Percentiles rank a stretch among this genome's conserved stretches.
Conservation (phyloP, 2,329 filamentous ascomycete genomes). For the Sclerotinia minor region DNA sequence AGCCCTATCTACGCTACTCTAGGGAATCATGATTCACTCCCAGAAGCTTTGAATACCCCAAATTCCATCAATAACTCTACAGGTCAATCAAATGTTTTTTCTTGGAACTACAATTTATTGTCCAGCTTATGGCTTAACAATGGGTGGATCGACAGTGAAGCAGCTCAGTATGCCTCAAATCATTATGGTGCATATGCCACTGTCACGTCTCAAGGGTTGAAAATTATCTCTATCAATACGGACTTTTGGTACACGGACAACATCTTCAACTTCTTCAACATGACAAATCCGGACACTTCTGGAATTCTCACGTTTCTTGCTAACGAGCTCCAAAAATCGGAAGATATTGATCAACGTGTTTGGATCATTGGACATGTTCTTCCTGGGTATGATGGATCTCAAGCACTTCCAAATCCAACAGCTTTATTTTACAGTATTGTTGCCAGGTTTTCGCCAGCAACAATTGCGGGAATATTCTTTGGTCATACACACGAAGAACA, state of each 20-base stretch:
- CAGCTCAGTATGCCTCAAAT: slow-evolving; percentile 35
- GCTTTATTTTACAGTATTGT: slow-evolving; percentile 39
- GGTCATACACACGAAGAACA: slow-evolving; percentile 43
- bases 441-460: slow-evolving; percentile 35
- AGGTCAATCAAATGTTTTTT: slow-evolving; percentile 23
- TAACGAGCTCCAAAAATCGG: slow-evolving; percentile 35
- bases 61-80: slow-evolving; percentile 18
- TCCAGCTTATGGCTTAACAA: slow-evolving; percentile 29
- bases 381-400: slow-evolving; percentile 33
- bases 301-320: slow-evolving; percentile 35
- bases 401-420: slow-evolving; percentile 35
- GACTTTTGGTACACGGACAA: slow-evolving; percentile 40
- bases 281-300: slow-evolving; percentile 35
- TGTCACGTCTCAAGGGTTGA: slow-evolving; percentile 29
- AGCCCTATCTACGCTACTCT: slow-evolving; percentile 38
- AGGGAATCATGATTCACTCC: slow-evolving; percentile 37
- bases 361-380: slow-evolving; percentile 40
- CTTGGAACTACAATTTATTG: slow-evolving; percentile 25
- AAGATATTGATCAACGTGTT: slow-evolving; percentile 34
- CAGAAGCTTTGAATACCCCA: slow-evolving; percentile 11
- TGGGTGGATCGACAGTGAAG: slow-evolving; percentile 36
- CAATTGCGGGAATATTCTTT: slow-evolving; percentile 41
- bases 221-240: slow-evolving; percentile 38
- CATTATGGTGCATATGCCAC: slow-evolving; percentile 31
- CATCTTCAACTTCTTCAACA: slow-evolving; percentile 37